Conservation (phyloP, 208 protist species). For the Lotmaria passim region DNA sequence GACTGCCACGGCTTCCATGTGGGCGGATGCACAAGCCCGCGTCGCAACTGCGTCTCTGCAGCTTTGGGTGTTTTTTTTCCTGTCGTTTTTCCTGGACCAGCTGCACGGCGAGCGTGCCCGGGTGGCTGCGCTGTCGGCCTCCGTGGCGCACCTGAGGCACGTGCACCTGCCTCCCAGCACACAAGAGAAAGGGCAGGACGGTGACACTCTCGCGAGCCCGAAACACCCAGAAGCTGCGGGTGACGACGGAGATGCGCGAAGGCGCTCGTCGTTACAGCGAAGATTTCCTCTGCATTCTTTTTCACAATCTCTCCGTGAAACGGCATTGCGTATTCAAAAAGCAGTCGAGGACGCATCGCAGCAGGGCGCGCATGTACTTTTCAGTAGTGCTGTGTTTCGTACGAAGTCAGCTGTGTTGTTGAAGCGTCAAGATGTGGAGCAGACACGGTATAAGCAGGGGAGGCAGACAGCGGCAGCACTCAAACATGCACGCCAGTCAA, state of each 20-base stretch:
- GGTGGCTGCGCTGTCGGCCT: background rate
- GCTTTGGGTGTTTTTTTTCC: conserved; percentile 20
- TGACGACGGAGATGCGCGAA: too few relatives aligned
- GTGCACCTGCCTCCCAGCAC: background rate
- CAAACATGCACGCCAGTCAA: background rate
- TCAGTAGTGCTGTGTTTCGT: too few relatives aligned
- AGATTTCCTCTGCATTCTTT: background rate
- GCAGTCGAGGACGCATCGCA: background rate
- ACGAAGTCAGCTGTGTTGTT: background rate
- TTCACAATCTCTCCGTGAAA: too few relatives aligned
- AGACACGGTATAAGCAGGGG: background rate
- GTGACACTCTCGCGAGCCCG: too few relatives aligned
- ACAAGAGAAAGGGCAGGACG: background rate
- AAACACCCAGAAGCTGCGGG: too few relatives aligned
- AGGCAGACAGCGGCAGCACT: background rate
- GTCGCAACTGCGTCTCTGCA: background rate
- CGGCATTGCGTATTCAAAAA: background rate
- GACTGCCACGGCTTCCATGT: background rate
- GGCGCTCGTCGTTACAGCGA: background rate
- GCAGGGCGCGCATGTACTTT: too few relatives aligned
- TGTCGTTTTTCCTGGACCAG: conserved; percentile 21
- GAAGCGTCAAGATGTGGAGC: background rate
- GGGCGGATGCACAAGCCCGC: background rate
- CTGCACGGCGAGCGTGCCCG: conserved; percentile 5
- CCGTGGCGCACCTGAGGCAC: background rate